Percentiles rank a stretch among this genome's conserved stretches.
These are phyloP conservation scores for Lagenaria siceraria DNA, from an alignment of 306 rosid genomes.

Conservation along the genomic window DNA sequence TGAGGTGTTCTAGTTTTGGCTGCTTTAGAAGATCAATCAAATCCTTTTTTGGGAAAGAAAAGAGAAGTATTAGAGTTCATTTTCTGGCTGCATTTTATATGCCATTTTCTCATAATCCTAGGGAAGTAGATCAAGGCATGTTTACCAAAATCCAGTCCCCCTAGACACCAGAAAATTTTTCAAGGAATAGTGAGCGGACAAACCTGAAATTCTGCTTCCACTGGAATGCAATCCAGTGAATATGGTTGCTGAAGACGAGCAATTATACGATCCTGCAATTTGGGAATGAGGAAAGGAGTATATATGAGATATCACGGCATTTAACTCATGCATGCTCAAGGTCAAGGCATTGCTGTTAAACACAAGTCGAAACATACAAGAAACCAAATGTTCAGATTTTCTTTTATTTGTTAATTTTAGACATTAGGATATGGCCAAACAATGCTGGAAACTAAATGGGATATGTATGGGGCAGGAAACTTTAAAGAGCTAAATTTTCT, in stretches of 20 bases:
- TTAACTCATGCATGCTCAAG: background rate
- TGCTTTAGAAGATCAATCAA: background rate
- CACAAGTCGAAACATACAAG: background rate
- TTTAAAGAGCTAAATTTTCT: background rate
- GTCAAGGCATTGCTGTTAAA: background rate
- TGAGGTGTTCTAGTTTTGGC: background rate
- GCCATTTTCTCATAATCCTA: background rate
- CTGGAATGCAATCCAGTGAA: conserved; percentile 94
- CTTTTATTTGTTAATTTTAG: background rate
- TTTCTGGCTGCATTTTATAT: background rate
- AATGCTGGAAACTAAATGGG: background rate
- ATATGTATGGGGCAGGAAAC: background rate
- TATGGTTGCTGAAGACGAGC: conserved; percentile 98
- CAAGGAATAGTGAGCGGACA: background rate
- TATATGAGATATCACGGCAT: background rate
- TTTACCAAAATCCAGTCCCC: background rate
- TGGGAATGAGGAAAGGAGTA: background rate
- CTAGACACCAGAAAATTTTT: background rate
- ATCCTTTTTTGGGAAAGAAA: background rate
- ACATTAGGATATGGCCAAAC: background rate
- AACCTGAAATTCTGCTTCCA: conserved; percentile 99
- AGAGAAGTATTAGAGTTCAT: background rate
- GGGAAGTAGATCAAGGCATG: background rate
- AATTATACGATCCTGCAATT: conserved; percentile 79
- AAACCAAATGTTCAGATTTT: background rate